These are phyloP conservation scores for Fomitopsis pinicola DNA, from an alignment of 1,284 basidiomycete genomes.

Conservation along the genomic window DNA sequence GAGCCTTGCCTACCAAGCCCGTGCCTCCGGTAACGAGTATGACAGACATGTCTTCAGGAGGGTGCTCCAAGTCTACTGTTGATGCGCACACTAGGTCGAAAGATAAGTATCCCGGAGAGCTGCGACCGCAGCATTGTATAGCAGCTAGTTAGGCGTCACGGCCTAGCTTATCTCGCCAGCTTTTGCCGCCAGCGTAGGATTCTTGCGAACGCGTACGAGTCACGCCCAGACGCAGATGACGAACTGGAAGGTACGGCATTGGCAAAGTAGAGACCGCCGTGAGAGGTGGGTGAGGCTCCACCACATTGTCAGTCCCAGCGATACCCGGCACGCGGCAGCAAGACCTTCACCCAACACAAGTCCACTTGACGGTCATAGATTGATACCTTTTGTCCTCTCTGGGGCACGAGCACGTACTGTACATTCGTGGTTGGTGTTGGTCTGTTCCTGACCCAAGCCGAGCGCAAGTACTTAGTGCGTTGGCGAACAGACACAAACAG, in stretches of 20 bases:
- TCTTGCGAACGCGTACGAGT: background rate
- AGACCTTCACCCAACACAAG: too few relatives aligned
- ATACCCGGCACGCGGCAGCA: too few relatives aligned
- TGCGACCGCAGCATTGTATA: background rate
- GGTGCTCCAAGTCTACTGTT: background rate
- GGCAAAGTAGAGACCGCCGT: too few relatives aligned
- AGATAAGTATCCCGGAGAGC: background rate
- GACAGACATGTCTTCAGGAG: slow-evolving; percentile 29
- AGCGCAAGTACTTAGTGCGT: background rate
- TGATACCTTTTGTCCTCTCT: too few relatives aligned
- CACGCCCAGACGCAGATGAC: too few relatives aligned
- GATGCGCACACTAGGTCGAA: background rate
- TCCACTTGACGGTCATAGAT: too few relatives aligned
- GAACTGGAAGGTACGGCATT: too few relatives aligned
- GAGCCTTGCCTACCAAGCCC: slow-evolving; percentile 82
- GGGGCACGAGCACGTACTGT: too few relatives aligned
- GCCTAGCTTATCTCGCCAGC: background rate
- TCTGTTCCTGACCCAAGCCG: background rate
- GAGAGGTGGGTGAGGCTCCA: too few relatives aligned
- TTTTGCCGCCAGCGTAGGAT: background rate
- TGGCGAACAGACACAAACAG: background rate
- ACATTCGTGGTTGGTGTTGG: too few relatives aligned
- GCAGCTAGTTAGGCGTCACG: background rate
- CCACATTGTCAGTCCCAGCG: too few relatives aligned
- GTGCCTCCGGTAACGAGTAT: slow-evolving; percentile 82